A percentile compares a stretch with the other conserved stretches of the same genome.
Evolutionary conservation across 306 rosid genomes (phyloP).

Genomic region (Aeschynomene evenia): DNA sequence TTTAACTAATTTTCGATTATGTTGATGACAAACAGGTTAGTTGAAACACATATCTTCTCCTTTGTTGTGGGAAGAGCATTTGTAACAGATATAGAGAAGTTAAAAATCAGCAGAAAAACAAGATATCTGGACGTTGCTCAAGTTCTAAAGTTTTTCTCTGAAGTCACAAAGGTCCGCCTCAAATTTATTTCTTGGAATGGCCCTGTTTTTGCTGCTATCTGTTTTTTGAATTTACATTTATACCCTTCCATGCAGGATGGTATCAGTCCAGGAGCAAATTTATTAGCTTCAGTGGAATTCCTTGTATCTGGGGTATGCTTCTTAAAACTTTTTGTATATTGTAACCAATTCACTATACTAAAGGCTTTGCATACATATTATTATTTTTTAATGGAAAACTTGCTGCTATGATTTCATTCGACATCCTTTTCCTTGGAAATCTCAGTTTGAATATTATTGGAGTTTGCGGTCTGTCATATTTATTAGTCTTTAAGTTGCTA

Average conservation of each 20-base stretch:
- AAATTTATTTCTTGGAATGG: constrained; percentile 23
- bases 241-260: constrained; percentile 70
- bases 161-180: constrained; percentile 71
- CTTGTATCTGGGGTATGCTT: constrained; percentile 92
- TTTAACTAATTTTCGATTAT: constrained; percentile 32
- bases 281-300: constrained; percentile 82
- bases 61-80: constrained; percentile 99
- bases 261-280: constrained; percentile 85
- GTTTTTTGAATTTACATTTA: constrained; percentile 15
- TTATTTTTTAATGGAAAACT: not conserved
- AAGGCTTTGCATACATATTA: not conserved
- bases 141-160: constrained; percentile 74
- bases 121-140: constrained; percentile 74
- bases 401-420: not conserved
- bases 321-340: constrained; percentile 26
- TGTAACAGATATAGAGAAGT: constrained; percentile 94
- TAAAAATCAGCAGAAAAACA: constrained; percentile 80
- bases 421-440: constrained; percentile 7
- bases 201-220: constrained; percentile 1
- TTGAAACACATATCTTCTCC: constrained; percentile 97
- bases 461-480: constrained; percentile 8
- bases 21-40: constrained; percentile 71
- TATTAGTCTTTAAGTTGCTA: not conserved
- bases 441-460: constrained; percentile 13
- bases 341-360: constrained; percentile 20